phyloP scores from a whole-genome alignment of 2,329 filamentous ascomycete species.

The Talaromyces sp. region DNA sequence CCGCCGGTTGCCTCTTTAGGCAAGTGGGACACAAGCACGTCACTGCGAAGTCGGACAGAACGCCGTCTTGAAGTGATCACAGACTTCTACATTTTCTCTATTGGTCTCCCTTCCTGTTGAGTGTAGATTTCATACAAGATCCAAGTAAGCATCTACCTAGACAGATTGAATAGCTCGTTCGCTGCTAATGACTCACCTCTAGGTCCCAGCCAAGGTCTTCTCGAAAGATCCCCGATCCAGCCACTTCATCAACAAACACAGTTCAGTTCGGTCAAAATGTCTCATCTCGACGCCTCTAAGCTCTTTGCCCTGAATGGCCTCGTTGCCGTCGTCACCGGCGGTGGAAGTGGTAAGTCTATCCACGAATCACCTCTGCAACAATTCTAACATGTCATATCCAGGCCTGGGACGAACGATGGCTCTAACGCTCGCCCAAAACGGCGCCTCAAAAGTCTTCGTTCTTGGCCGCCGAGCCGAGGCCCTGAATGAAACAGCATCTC shows the following conservation, averaged over 20 bases:
- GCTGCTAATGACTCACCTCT: background rate
- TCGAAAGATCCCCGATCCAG: background rate
- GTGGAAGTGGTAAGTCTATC: constrained; percentile 51
- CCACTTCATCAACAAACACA: background rate
- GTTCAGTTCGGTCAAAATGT: background rate
- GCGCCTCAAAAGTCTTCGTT: constrained; percentile 53
- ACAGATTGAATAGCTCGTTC: too few species aligned
- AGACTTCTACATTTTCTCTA: background rate
- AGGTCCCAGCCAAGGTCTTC: background rate
- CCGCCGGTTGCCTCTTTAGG: background rate
- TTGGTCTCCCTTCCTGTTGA: too few species aligned
- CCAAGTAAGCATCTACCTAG: too few species aligned
- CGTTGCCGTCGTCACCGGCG: constrained; percentile 60
- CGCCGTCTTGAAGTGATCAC: background rate
- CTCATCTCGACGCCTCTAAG: constrained; percentile 12
- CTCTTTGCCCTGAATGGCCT: constrained; percentile 40
- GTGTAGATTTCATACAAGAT: background rate
- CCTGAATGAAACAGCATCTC: constrained; percentile 30
- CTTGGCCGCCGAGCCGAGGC: constrained; percentile 47
- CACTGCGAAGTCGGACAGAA: background rate
- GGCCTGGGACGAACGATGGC: constrained; percentile 45
- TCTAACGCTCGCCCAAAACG: constrained; percentile 44
- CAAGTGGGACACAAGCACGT: background rate
- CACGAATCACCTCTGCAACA: background rate
- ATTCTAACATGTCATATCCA: background rate